Conservation (phyloP, 768 basidiomycete genomes). For the Boletellus emodensis region DNA sequence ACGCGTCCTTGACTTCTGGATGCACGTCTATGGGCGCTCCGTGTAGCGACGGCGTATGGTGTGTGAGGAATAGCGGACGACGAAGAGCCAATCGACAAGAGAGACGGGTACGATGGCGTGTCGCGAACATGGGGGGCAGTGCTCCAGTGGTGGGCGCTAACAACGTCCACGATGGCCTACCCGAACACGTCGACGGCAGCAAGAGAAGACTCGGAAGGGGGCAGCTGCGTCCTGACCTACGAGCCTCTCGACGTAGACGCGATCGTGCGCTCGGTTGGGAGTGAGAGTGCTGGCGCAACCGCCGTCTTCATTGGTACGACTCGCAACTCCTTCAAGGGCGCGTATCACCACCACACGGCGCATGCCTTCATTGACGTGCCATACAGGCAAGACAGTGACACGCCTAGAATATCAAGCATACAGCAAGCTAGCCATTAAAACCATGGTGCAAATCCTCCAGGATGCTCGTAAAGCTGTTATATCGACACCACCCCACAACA, state of each 20-base stretch:
- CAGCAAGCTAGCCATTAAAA: slow-evolving; percentile 74
- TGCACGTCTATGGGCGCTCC: slow-evolving; percentile 58
- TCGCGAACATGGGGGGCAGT: slow-evolving; percentile 13
- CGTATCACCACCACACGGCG: slow-evolving; percentile 21
- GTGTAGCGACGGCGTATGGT: neutral
- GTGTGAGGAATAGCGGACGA: slow-evolving; percentile 2
- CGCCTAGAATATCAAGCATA: slow-evolving; percentile 82
- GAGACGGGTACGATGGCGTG: slow-evolving; percentile 2
- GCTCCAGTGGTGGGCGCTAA: no score
- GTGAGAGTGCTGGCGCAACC: slow-evolving; percentile 66
- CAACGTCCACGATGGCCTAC: slow-evolving; percentile 14
- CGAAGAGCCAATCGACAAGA: slow-evolving; percentile 3
- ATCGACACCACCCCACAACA: slow-evolving; percentile 33
- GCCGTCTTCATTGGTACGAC: slow-evolving; percentile 83
- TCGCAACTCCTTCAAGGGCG: slow-evolving; percentile 77
- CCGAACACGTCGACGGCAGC: slow-evolving; percentile 26
- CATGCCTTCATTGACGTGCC: slow-evolving; percentile 2
- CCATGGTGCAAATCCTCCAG: slow-evolving; percentile 58
- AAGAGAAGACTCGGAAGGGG: slow-evolving; percentile 22
- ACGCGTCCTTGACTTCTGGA: slow-evolving; percentile 81
- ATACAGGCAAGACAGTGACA: slow-evolving; percentile 63
- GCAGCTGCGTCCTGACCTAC: slow-evolving; percentile 53
- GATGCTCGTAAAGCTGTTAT: slow-evolving; percentile 38
- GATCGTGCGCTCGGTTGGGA: slow-evolving; percentile 59
- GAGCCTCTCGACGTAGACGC: slow-evolving; percentile 49